Percentiles rank a stretch among this genome's conserved stretches.
These are phyloP conservation scores for Cystofilobasidium bisporidii DNA, from an alignment of 768 basidiomycete species.

Conservation along the genomic window DNA sequence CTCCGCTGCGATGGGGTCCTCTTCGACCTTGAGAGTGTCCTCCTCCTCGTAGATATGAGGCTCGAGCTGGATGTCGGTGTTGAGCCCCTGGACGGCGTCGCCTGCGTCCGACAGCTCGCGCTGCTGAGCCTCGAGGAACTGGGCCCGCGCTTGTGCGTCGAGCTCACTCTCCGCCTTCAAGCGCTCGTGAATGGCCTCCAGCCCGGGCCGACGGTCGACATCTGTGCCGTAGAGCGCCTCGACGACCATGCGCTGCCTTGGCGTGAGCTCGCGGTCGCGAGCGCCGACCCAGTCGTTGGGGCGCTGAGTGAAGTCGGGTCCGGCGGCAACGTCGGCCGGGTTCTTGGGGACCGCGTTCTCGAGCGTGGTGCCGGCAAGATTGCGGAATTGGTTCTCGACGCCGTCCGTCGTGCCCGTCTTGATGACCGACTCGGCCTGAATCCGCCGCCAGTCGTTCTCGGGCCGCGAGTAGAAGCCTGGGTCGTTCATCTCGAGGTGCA, in stretches of 20 bases:
- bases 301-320: background rate
- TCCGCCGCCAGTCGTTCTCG: constrained; percentile 4
- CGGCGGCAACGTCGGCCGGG: background rate
- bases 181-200: background rate
- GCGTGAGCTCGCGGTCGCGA: constrained; percentile 6
- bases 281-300: constrained; percentile 22
- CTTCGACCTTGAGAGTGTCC: background rate
- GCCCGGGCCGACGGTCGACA: constrained; percentile 4
- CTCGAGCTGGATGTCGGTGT: background rate
- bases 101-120: background rate
- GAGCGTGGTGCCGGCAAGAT: background rate
- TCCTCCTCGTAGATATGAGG: background rate
- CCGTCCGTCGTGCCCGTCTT: background rate
- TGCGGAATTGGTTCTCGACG: background rate
- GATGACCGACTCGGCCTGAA: background rate
- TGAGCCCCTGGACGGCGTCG: background rate
- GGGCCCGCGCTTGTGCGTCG: background rate
- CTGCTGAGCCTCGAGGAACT: background rate
- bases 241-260: constrained; percentile 4
- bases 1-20: background rate
- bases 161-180: background rate
- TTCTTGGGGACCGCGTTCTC: background rate
- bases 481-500: constrained; percentile 27
- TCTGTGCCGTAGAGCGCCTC: constrained; percentile 17
- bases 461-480: constrained; percentile 17